These are phyloP conservation scores for Scleromitrula shiraiana DNA, from an alignment of 2,329 filamentous ascomycete species.

Conservation along the genomic window DNA sequence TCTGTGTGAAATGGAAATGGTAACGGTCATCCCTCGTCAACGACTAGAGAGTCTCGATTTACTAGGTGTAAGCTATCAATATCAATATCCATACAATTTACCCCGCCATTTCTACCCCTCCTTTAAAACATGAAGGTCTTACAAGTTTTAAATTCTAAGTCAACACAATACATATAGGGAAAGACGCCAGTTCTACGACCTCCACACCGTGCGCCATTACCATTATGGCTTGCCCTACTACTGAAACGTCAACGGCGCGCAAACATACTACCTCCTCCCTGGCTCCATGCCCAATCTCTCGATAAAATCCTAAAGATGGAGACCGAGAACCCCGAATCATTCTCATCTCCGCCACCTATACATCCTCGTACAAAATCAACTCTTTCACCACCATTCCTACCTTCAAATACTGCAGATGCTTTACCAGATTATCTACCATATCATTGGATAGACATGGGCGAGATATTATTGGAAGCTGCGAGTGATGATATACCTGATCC, in stretches of 20 bases:
- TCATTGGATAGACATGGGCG: conserved; percentile 89
- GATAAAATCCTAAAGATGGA: conserved; percentile 73
- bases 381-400: conserved; percentile 68
- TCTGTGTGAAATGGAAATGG: conserved; percentile 93
- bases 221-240: conserved; percentile 90
- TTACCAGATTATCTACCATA: conserved; percentile 71
- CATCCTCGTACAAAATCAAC: conserved; percentile 39
- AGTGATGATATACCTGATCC: conserved; percentile 71
- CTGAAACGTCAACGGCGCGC: conserved; percentile 90
- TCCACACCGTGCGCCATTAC: conserved; percentile 69
- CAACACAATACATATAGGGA: conserved; percentile 47
- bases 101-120: conserved; percentile 11
- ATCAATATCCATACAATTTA: too few relatives aligned
- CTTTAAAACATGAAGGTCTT: too few relatives aligned
- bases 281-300: conserved; percentile 74
- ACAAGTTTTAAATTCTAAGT: conserved; percentile 29
- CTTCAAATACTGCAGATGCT: conserved; percentile 62
- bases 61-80: conserved; percentile 62
- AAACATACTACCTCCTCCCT: conserved; percentile 85
- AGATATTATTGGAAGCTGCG: conserved; percentile 78
- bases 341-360: conserved; percentile 68
- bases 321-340: conserved; percentile 61
- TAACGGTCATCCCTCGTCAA: conserved; percentile 88
- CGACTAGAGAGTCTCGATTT: conserved; percentile 78
- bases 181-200: conserved; percentile 68